Evolutionary conservation across 1,139 yeast genomes (phyloP).

Genomic region (Sugiyamaella japonica): DNA sequence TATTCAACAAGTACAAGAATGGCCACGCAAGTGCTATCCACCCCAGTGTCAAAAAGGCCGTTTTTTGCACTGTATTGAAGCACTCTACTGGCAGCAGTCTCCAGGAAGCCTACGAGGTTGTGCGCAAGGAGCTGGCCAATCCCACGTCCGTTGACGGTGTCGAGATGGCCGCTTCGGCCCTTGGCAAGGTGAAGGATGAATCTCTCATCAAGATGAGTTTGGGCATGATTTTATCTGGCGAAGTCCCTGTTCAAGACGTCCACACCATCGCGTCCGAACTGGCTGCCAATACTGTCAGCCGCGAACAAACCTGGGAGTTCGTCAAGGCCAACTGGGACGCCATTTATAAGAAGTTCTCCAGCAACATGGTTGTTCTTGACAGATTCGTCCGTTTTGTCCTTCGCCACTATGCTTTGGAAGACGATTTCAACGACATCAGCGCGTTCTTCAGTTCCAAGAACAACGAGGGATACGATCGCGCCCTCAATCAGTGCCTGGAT

Average conservation of each 20-base stretch:
- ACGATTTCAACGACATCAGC: slow-evolving; percentile 48
- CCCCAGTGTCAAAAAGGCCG: slow-evolving; percentile 58
- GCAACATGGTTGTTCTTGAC: slow-evolving; percentile 63
- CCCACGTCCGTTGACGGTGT: slow-evolving; percentile 67
- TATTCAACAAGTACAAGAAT: slow-evolving; percentile 45
- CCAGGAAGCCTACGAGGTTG: slow-evolving; percentile 48
- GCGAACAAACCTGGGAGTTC: slow-evolving; percentile 55
- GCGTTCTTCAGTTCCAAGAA: slow-evolving; percentile 57
- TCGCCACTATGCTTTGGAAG: slow-evolving; percentile 48
- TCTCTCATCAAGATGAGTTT: slow-evolving; percentile 45
- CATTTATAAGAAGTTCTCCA: slow-evolving; percentile 50
- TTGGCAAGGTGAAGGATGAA: slow-evolving; percentile 55
- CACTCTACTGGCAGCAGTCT: slow-evolving; percentile 42
- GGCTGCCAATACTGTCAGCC: slow-evolving; percentile 52
- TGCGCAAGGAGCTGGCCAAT: slow-evolving; percentile 52
- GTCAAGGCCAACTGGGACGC: slow-evolving; percentile 55
- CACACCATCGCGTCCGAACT: slow-evolving; percentile 58
- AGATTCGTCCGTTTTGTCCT: slow-evolving; percentile 59
- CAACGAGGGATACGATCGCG: slow-evolving; percentile 44
- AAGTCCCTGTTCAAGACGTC: slow-evolving; percentile 69
- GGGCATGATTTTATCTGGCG: slow-evolving; percentile 43
- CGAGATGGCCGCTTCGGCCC: slow-evolving; percentile 61
- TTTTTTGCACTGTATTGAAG: slow-evolving; percentile 53
- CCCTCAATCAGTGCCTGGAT: slow-evolving; percentile 39
- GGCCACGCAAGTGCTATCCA: slow-evolving; percentile 44